phyloP scores from a whole-genome alignment of 2,329 filamentous ascomycete species.

The Hypomyces rosellus region DNA sequence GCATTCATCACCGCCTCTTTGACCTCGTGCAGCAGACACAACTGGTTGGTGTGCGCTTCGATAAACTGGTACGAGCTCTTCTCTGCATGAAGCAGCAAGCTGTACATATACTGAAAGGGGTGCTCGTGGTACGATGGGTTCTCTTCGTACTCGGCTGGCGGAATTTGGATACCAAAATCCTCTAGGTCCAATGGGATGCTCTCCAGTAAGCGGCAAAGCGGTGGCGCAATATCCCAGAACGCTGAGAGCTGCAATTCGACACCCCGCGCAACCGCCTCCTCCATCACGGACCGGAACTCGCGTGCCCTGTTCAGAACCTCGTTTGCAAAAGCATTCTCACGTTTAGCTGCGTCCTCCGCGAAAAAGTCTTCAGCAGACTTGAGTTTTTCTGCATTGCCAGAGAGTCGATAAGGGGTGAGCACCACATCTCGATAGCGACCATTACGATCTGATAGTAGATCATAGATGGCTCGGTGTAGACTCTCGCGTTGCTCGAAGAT shows the following conservation, averaged over 20 bases:
- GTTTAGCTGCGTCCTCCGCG: constrained; percentile 65
- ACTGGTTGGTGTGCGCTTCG: constrained; percentile 83
- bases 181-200: constrained; percentile 60
- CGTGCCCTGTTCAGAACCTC: constrained; percentile 68
- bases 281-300: constrained; percentile 71
- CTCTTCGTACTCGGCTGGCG: constrained; percentile 71
- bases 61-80: constrained; percentile 97
- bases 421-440: constrained; percentile 81
- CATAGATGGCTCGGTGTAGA: constrained; percentile 77
- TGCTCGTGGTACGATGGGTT: constrained; percentile 75
- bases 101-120: constrained; percentile 86
- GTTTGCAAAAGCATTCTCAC: constrained; percentile 63
- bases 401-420: constrained; percentile 68
- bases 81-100: constrained; percentile 76
- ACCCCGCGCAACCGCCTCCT: constrained; percentile 77
- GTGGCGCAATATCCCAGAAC: constrained; percentile 96
- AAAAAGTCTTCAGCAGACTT: constrained; percentile 78
- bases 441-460: constrained; percentile 78
- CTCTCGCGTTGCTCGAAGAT: constrained; percentile 90
- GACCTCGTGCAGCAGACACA: constrained; percentile 87
- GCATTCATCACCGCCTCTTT: constrained; percentile 70
- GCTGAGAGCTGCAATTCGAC: constrained; percentile 88
- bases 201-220: constrained; percentile 69
- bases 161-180: constrained; percentile 69
- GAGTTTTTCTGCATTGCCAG: constrained; percentile 73